Conservation (phyloP, 2,329 filamentous ascomycete genomes). For the Pseudogymnoascus sp. region DNA sequence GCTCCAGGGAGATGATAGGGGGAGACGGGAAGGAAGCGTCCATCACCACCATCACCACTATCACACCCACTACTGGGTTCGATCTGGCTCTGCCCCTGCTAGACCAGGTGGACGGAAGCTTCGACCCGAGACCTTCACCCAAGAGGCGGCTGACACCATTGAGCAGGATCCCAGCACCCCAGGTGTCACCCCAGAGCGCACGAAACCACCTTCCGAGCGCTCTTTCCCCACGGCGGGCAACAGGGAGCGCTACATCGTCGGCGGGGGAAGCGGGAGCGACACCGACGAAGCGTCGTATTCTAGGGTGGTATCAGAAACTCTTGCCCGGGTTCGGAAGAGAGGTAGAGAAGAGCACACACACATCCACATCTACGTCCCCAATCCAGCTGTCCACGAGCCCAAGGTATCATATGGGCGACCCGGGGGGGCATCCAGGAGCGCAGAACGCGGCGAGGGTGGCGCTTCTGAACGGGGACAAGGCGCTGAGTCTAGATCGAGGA, state of each 20-base stretch:
- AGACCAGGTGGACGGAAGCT: constrained; percentile 13
- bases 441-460: constrained; percentile 23
- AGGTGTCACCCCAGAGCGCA: constrained; percentile 11
- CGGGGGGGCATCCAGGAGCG: constrained; percentile 17
- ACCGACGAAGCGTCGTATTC: constrained; percentile 14
- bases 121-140: constrained; percentile 1
- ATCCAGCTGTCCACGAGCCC: neutral
- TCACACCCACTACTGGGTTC: constrained; percentile 53
- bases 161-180: neutral
- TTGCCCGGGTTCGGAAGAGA: constrained; percentile 14
- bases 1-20: constrained; percentile 2
- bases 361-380: constrained; percentile 27
- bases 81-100: constrained; percentile 14
- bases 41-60: constrained; percentile 45
- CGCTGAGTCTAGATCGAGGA: constrained; percentile 12
- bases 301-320: constrained; percentile 18
- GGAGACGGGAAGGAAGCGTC: constrained; percentile 18
- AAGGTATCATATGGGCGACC: constrained; percentile 3
- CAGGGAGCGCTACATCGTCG: constrained; percentile 21
- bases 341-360: constrained; percentile 23
- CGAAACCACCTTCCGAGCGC: constrained; percentile 14
- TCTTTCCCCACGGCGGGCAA: constrained; percentile 14
- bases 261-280: constrained; percentile 9
- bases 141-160: constrained; percentile 12
- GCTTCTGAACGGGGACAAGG: constrained; percentile 17